Base-by-base conservation (phyloP, 805 yeast genomes). In the Zygosaccharomyces siamensis region DNA sequence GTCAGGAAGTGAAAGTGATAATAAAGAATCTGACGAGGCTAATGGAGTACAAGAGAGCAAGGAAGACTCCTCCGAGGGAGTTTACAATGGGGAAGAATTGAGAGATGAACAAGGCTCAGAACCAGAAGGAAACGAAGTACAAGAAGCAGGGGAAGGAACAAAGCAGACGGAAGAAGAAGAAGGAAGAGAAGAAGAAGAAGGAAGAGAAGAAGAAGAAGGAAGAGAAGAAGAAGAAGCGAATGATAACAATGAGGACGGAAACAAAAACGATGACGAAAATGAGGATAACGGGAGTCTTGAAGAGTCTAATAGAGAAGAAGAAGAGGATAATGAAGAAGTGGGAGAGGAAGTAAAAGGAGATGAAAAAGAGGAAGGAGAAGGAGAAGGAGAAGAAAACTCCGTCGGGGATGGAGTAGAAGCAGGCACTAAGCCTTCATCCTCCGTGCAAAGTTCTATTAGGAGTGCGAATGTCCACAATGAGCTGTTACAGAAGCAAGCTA, bases 401-500 rank as follows among this genome's bases (percentile, higher is more conserved):
- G 37, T 37, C n/a, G 51, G 26, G 28, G 16, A 20, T 28, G 61
- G 59, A 14, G 56, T 54, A 5, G 57, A 48, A 11, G 52, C 43
- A 10, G 55, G 50, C 31, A 40, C 16, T 23, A 42, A 38, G 45
- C 38, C 43, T 20, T 24, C 33, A 11, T 44, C 51, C 12, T 44
- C 51, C 12, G 38, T 48, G 14, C 47, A 51, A 20, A 38, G 45
- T 12, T 44, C 46, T 6, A 11, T 38, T 5, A 51, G 46, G 14
- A 46, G 40, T 30, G 58, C 53, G 26, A 58, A 58, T 35, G 51
- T 62, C 7, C 58, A 63, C 39, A 45, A 55, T 16, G 61, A 55
- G 8, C 48, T 66, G 21, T 41, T 66, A n/a, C 58, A 66, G 33
- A 63, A 52, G 37, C 71, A 67, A 49, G 56, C 62, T 3, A 60